Evolutionary conservation across 2,329 filamentous ascomycete species (phyloP).

Genomic region (Fusarium anguioides): DNA sequence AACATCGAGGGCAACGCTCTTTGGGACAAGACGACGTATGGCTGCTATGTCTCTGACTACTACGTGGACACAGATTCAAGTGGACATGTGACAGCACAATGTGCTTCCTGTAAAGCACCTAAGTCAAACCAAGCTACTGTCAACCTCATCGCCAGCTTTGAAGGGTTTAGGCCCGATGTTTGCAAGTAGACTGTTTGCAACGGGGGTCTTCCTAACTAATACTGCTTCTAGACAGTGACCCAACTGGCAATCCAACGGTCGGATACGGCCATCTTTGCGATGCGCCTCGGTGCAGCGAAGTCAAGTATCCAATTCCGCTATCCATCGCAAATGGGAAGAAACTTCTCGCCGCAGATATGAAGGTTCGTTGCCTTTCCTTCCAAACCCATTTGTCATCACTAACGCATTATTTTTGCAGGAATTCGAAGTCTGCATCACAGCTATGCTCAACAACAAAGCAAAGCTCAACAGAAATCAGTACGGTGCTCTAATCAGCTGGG

Average conservation of each 20-base stretch:
- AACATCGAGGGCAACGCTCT: not conserved
- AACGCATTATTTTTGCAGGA: too few relatives aligned
- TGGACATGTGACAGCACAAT: not conserved
- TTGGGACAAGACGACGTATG: constrained; percentile 15
- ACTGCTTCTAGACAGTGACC: constrained; percentile 47
- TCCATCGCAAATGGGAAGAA: constrained; percentile 53
- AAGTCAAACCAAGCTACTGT: constrained; percentile 28
- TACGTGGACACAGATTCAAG: constrained; percentile 15
- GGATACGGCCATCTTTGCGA: constrained; percentile 63
- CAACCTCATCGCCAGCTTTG: constrained; percentile 20
- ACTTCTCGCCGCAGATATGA: constrained; percentile 48
- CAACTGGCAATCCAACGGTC: constrained; percentile 59
- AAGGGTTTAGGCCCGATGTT: constrained; percentile 19
- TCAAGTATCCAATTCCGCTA: constrained; percentile 59
- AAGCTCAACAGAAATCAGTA: constrained; percentile 60
- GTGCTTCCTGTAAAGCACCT: not conserved
- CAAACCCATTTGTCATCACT: too few relatives aligned
- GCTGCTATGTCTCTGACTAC: constrained; percentile 22
- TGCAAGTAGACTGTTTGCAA: constrained; percentile 12
- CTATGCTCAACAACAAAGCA: constrained; percentile 11
- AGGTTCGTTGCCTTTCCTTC: not conserved
- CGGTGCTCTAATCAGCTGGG: constrained; percentile 63
- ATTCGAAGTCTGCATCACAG: constrained; percentile 14
- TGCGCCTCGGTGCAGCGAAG: constrained; percentile 55
- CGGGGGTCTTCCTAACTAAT: too few relatives aligned